Base-by-base conservation (phyloP, 2,329 filamentous ascomycete species). In the Plectosphaerella sp. region DNA sequence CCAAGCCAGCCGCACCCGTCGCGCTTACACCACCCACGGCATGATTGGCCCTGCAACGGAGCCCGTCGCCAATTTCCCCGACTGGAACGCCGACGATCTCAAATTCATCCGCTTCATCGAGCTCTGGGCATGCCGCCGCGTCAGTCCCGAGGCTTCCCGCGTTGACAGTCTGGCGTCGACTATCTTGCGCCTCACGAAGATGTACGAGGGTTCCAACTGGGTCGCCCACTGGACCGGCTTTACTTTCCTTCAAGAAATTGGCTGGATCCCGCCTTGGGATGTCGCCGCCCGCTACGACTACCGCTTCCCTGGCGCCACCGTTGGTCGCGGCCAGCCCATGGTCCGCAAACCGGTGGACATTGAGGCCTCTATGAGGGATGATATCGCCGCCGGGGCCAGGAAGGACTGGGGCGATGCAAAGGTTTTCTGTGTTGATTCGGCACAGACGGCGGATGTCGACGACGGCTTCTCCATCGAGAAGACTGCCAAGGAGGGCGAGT, bases 211-310 rank as follows among this genome's bases (percentile, higher is more conserved):
- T 7, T 69, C 67, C 5, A 67, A 77, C 47, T 65, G 67, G 48
- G 70, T 83, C 37, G 72, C 75, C 22, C 64, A 70, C 14, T 63
- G 65, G 41, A 72, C 75, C 5, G 79, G 78, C 36, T 85, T 82
- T 76, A 77, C 82, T 1, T 90, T 92, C 57, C 68, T 94, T 28
- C 87, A 92, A 61, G 89, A 94, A 64, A 75, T 92, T 41, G 88
- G 88, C 11, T 82, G 84, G 50, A 77, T 91, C 42, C 71, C 80
- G 8, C 86, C 88, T 0, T 89, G 86, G 79, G 87, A 91, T 59
- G 81, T 89, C 47, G 78, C 78, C 4, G 73, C 80, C 4, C 76
- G 86, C 3, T 89, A 88, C 65, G 78, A 78, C 33, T 66, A 80
- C 46, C 73, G 79, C 16, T 73, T 86, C 22, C 81, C 82, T 0